A percentile compares a stretch with the other conserved stretches of the same genome.
These are phyloP conservation scores for Cutaneotrichosporon sp. DNA, from an alignment of 1,284 basidiomycete species.

Conservation along the genomic window DNA sequence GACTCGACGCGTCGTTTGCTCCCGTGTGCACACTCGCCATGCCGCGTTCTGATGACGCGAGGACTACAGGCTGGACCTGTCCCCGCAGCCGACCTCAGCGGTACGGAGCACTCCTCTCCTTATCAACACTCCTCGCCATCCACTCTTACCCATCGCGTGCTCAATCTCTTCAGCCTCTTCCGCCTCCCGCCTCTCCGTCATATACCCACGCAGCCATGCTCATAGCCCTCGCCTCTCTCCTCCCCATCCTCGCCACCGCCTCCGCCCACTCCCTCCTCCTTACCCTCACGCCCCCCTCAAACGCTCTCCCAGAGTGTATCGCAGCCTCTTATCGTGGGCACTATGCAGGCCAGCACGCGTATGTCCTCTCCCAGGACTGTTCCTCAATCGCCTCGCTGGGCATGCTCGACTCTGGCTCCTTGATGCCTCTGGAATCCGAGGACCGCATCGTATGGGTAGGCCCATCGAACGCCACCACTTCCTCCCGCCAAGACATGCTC, in stretches of 20 bases:
- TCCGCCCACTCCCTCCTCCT: not conserved
- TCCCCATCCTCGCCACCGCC: not conserved
- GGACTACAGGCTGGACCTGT: too few species aligned
- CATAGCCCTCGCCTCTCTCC: not conserved
- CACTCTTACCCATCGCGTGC: not conserved
- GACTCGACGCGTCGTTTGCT: not conserved
- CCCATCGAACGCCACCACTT: constrained; percentile 8
- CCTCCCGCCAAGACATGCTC: not conserved
- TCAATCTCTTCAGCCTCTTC: too few species aligned
- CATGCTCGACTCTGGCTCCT: constrained; percentile 20
- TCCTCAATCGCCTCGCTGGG: constrained; percentile 3
- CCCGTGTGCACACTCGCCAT: not conserved
- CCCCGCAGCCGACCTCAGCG: too few species aligned
- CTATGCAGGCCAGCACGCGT: constrained; percentile 32
- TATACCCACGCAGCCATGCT: not conserved
- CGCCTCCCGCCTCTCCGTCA: too few species aligned
- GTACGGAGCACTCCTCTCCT: too few species aligned
- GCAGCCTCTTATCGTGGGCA: constrained; percentile 31
- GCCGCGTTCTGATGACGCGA: not conserved
- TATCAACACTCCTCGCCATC: not conserved
- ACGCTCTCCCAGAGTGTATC: constrained; percentile 23
- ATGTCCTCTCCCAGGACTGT: constrained; percentile 26
- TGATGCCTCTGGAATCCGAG: constrained; percentile 20
- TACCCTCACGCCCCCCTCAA: not conserved
- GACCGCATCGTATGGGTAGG: constrained; percentile 21